phyloP scores from a whole-genome alignment of 2,329 filamentous ascomycete genomes.

The Rachicladosporium sp. region DNA sequence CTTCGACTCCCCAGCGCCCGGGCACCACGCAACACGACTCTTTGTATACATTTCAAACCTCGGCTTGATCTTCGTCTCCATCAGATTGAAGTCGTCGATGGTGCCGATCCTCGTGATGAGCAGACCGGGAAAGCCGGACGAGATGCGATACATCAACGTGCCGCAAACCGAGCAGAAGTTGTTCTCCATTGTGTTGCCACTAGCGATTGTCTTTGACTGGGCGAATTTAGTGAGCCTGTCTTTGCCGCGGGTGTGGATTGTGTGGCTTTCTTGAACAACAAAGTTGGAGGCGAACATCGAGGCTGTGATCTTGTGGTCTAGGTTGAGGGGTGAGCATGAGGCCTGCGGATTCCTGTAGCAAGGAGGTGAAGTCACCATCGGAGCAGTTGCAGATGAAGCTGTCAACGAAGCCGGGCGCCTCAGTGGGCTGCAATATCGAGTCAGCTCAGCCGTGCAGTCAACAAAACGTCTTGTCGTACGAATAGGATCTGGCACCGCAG shows the following conservation, averaged over 20 bases:
- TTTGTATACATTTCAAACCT: conserved; percentile 1
- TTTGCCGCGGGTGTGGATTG: conserved; percentile 40
- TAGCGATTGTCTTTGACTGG: conserved; percentile 37
- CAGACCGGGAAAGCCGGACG: conserved; percentile 31
- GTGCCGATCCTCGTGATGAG: conserved; percentile 46
- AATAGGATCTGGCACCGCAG: conserved; percentile 43
- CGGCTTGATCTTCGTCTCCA: conserved; percentile 46
- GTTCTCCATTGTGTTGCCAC: conserved; percentile 45
- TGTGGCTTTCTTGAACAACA: conserved; percentile 12
- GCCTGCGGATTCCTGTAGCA: conserved; percentile 19
- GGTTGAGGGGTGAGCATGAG: conserved; percentile 23
- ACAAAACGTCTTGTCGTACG: no score
- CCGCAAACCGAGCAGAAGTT: conserved; percentile 50
- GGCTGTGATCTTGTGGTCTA: conserved; percentile 49
- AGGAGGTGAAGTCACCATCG: conserved; percentile 31
- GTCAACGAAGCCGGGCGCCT: conserved; percentile 33
- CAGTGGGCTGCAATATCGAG: no score
- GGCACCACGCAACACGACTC: conserved; percentile 3
- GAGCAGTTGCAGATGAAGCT: conserved; percentile 49
- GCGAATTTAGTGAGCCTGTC: conserved; percentile 37
- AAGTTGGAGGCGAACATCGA: conserved; percentile 48
- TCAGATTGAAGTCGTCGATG: conserved; percentile 48
- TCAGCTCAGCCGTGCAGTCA: no score
- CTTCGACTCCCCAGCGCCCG: conserved; percentile 1
- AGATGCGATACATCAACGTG: conserved; percentile 46